Evolutionary conservation across 2,329 filamentous ascomycete genomes (phyloP), one percentile per base, ranked within the genome.

Genomic region (Aspergillus hortae): DNA sequence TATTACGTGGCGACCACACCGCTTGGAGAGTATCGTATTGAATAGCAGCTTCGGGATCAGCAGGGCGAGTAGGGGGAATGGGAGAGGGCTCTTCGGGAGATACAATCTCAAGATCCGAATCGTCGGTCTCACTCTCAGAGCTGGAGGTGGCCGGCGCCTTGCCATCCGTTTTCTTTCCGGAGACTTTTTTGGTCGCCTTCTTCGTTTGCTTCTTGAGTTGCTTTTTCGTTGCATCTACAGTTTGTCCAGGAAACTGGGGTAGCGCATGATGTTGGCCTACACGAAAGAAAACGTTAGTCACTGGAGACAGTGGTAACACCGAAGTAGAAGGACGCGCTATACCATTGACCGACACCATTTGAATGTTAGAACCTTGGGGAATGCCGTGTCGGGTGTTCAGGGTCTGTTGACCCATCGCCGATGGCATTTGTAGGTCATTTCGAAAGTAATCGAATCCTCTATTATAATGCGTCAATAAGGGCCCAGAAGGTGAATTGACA

Each of bases 11-110:
- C 45, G 75, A 78, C 83, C 83, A 86, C 10, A 84, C 77, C 27
- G 82, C 81, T 64, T 82, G 81, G 51, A 85, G 78, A 9, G 80
- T 76, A 62, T 85, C 82, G 66, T 85, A 86, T 49, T 77, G 74
- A 12, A 77, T 76, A 41, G 76, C 80, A 59, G 73, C 78, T 54
- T 79, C 71, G 4, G 78, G 75, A 43, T 81, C 78, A 35, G 71
- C 74, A 9, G 83, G 79, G 23, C 82, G 74, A 51, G 70, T 69
- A 17, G 72, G 59, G 10, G 82, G 79, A 6, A 85, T 66, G 19
- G 83, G 83, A 14, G 80, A 81, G 14, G 74, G 69, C 54, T 84
- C 80, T 32, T 77, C 74, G 12, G 78, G 75, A 17, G 73, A 71
- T 49, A 80, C 77, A 48, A 75, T 69, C 49, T 83, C 80, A 48